Percentiles rank a stretch among this genome's conserved stretches.
Evolutionary conservation across 106 monocot species (phyloP).

Genomic region (Xerophyta viscosa): DNA sequence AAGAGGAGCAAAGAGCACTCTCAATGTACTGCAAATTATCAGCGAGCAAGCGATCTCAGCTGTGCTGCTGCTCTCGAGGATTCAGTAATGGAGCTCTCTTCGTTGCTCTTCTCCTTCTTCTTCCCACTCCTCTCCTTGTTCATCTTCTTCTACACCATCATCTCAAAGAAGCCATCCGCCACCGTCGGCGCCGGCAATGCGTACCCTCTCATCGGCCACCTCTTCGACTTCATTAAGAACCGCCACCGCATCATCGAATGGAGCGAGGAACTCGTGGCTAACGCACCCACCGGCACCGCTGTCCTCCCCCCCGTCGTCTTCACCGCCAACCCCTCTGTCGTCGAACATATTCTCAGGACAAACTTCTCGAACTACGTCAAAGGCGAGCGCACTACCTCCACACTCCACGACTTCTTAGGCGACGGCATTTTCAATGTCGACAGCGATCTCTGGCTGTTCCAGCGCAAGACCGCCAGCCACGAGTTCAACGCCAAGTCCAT

Average conservation of each 20-base stretch:
- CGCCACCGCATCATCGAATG: background rate
- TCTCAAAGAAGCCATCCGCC: background rate
- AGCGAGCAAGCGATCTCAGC: too few species aligned
- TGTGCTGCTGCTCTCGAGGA: too few species aligned
- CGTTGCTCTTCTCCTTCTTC: too few species aligned
- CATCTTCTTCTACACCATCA: background rate
- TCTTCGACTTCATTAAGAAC: constrained; percentile 11
- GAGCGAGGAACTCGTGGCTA: constrained; percentile 7
- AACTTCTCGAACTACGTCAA: constrained; percentile 33
- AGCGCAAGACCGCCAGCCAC: constrained; percentile 21
- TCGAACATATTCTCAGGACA: constrained; percentile 22
- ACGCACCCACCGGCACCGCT: constrained; percentile 21
- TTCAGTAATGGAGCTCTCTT: too few species aligned
- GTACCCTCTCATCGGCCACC: constrained; percentile 8
- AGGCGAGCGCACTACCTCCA: constrained; percentile 1
- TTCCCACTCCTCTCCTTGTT: background rate
- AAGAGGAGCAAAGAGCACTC: too few species aligned
- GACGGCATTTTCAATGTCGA: constrained; percentile 28
- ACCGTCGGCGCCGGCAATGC: background rate
- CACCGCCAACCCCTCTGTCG: constrained; percentile 12
- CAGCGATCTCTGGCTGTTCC: constrained; percentile 14
- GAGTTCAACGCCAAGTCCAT: constrained; percentile 19
- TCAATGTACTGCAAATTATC: too few species aligned
- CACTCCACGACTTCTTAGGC: constrained; percentile 29
- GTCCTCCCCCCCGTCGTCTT: constrained; percentile 14